Evolutionary conservation across 257 asterid species (phyloP).

Genomic region (Phtheirospermum japonicum): DNA sequence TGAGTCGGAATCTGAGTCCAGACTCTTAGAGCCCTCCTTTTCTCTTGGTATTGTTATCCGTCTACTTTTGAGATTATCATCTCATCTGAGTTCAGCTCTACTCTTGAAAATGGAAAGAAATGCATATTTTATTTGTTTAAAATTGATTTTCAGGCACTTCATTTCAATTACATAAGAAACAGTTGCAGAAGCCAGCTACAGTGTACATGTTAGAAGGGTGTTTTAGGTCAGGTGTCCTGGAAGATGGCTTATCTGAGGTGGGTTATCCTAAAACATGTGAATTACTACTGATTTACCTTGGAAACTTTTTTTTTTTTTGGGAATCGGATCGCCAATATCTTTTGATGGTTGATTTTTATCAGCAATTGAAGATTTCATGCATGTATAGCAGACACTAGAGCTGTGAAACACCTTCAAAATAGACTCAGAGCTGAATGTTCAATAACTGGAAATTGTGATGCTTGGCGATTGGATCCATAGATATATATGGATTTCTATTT

Average conservation of each 20-base stretch:
- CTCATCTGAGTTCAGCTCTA: constrained; percentile 21
- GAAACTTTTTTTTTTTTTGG: constrained; percentile 15
- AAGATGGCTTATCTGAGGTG: constrained; percentile 47
- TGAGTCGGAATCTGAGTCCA: constrained; percentile 36
- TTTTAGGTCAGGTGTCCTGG: constrained; percentile 34
- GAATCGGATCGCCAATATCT: constrained; percentile 6
- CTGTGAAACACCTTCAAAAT: constrained; percentile 12
- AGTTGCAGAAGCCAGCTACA: constrained; percentile 34
- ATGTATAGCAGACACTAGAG: neutral
- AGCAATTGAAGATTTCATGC: constrained; percentile 17
- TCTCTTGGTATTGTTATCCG: constrained; percentile 38
- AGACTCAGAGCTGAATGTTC: constrained; percentile 8
- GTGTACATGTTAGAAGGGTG: constrained; percentile 29
- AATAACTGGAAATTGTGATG: constrained; percentile 19
- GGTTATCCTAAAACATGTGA: constrained; percentile 32
- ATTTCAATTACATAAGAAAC: constrained; percentile 26
- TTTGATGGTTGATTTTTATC: constrained; percentile 23
- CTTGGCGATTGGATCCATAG: constrained; percentile 15
- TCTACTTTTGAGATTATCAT: constrained; percentile 19
- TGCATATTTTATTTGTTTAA: constrained; percentile 24
- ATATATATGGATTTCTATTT: neutral
- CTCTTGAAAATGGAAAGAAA: constrained; percentile 16
- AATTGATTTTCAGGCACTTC: constrained; percentile 40
- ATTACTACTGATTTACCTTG: constrained; percentile 18
- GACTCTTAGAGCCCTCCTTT: constrained; percentile 38